Evolutionary conservation across 345 rosid species (phyloP), one percentile per base, ranked within the genome.

Genomic region (Dovyalis caffra): DNA sequence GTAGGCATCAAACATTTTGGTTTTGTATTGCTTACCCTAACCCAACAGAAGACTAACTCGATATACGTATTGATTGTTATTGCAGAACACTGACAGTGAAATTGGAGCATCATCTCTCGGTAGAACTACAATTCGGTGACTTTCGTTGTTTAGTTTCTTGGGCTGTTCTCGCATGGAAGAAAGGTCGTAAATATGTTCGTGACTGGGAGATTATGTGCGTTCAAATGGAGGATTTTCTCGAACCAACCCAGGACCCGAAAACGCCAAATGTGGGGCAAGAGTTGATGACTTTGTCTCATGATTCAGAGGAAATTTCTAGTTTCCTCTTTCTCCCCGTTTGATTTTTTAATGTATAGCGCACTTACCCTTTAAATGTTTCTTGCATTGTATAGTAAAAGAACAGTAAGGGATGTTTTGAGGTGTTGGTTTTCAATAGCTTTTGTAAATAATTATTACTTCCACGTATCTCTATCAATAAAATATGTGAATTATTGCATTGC

Each of bases 41-140:
- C 64, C n/a, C 34, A 26, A 51, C 66, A 70, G 35, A 47, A 58
- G 1, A 45, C 63, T 66, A 29, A 72, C 62, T 32, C 31, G 1
- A 15, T 32, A 7, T 18, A 43, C 43, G 74, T 34, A 28, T 60
- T 69, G 60, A 66, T 67, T 64, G 21, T 57, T 28, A 73, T 64
- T 69, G 83, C 90, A 94, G 98, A 90, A 84, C 79, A 87, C 91
- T 10, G 93, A 91, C 26, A 90, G 88, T 65, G 87, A 87, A 76
- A 88, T 94, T 23, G 98, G 97, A 66, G 90, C 92, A 66, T 90
- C 89, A 20, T 91, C 90, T 37, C 84, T 88, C 21, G 93, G 97
- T 70, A 90, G 97, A 86, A 86, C 97, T 49, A 91, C 88, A 23
- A 94, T 92, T 49, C 88, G 97, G 72, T 94, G 87, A 92, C 35